Percentiles rank a stretch among this genome's conserved stretches.
Evolutionary conservation across 2,329 filamentous ascomycete species (phyloP).

Genomic region (Pyrenophora tritici-repentis): DNA sequence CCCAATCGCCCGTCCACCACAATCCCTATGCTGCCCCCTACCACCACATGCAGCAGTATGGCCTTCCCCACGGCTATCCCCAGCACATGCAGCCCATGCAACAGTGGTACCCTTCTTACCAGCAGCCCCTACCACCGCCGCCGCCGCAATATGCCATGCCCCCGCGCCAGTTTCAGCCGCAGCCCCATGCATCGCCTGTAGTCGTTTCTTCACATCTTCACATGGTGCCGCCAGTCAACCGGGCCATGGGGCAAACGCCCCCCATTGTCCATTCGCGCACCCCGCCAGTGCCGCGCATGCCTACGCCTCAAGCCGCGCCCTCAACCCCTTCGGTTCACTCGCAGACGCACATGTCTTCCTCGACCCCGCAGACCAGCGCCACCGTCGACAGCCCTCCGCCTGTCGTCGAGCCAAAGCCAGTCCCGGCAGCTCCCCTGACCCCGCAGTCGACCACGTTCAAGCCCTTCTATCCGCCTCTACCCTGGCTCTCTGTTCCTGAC

Average conservation of each 20-base stretch:
- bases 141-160: constrained; percentile 46
- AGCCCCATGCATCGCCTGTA: constrained; percentile 50
- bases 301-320: constrained; percentile 38
- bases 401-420: constrained; percentile 23
- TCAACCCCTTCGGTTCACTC: constrained; percentile 46
- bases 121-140: constrained; percentile 43
- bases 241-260: constrained; percentile 44
- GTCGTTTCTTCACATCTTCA: constrained; percentile 54
- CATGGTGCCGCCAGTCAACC: constrained; percentile 49
- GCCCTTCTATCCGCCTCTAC: constrained; percentile 60
- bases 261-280: constrained; percentile 45
- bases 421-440: constrained; percentile 17
- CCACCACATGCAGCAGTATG: constrained; percentile 49
- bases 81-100: constrained; percentile 47
- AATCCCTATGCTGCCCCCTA: constrained; percentile 41
- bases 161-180: constrained; percentile 45
- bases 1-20: constrained; percentile 24
- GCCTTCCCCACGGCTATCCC: constrained; percentile 46
- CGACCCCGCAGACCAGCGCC: constrained; percentile 38
- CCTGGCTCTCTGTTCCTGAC: constrained; percentile 64
- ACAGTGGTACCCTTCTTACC: constrained; percentile 48
- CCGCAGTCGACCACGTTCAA: constrained; percentile 39
- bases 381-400: constrained; percentile 38
- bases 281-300: constrained; percentile 39
- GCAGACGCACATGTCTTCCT: constrained; percentile 39